Evolutionary conservation across 371 early-diverging fungal species (phyloP), one percentile per base, ranked within the genome.

Genomic region (Mucor indicus): DNA sequence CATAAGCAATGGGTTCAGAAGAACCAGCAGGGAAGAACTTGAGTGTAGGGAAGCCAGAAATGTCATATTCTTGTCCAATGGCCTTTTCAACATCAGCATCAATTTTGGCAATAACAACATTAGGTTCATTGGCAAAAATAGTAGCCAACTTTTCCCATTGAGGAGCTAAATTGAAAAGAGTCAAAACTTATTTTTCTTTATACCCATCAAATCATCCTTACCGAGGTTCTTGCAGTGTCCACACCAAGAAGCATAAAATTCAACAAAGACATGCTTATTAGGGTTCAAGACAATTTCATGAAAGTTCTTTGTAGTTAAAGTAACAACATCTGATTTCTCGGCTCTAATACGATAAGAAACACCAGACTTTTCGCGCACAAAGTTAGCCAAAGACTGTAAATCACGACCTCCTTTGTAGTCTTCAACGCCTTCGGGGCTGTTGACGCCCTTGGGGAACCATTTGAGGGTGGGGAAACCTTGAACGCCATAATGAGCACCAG

Each of bases 391-490:
- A 5, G 81, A 74, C 20, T 89, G 88, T 21, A 94, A 69, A 47
- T 88, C 89, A 50, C 95, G 92, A 27, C 91, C 94, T 39, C 85
- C 83, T 31, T 59, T 60, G 69, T 94, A 96, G 41, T 85, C 87
- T 43, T 86, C 88, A 32, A 91, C 89, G 38, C 65, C 72, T 21
- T 79, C 75, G 35, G 75, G 73, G 21, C 55, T 40, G 19, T 60
- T 55, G 37, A 72, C 68, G 36, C 88, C 92, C 64, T 90, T 87
- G 52, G 90, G 85, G 81, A 95, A 94, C 89, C 91, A 92, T 67
- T 95, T 96, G 48, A 96, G 60, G 3, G 95, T 94, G 13, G 97
- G 97, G 79, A 89, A 96, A 6, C 95, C 90, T 53, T 74, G 66
- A 44, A 95, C 72, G 43, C 71, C 88, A 60, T 78, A 95, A 29